Conservation (phyloP, 176 grass and related monocot species). For the Dactylis glomerata region DNA sequence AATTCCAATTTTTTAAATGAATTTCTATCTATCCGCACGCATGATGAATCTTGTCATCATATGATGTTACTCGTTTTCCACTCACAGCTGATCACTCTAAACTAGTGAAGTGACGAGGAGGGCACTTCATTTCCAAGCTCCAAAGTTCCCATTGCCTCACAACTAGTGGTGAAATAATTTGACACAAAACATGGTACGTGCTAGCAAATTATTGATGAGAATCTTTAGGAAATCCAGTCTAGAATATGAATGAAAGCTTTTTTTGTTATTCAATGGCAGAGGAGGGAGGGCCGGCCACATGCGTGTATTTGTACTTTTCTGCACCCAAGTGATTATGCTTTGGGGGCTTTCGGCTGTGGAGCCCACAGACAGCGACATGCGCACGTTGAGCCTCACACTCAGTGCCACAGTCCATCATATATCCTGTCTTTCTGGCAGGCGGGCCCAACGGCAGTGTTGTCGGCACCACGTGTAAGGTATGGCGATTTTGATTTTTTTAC, state of each 20-base stretch:
- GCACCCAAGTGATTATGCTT: slow-evolving; percentile 16
- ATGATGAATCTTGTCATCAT: no score
- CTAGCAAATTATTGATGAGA: background rate
- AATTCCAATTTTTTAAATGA: background rate
- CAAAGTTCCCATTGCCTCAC: background rate
- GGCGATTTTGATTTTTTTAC: background rate
- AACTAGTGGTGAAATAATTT: background rate
- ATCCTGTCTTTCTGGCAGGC: background rate
- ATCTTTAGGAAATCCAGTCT: background rate
- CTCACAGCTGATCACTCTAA: background rate
- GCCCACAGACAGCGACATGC: slow-evolving; percentile 1
- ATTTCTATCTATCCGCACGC: no score
- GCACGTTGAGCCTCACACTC: slow-evolving; percentile 1
- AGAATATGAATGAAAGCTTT: background rate
- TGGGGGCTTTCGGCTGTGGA: slow-evolving; percentile 41
- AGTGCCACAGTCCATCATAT: background rate
- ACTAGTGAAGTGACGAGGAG: background rate
- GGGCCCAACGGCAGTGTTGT: background rate
- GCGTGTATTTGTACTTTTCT: slow-evolving; percentile 17
- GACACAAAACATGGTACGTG: background rate
- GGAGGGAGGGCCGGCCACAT: slow-evolving; percentile 22
- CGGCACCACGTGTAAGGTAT: slow-evolving; percentile 34
- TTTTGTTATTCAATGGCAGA: background rate
- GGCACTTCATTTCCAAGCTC: background rate
- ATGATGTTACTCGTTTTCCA: background rate